Conservation (phyloP, 345 rosid species). For the Cardamine chenopodiifolia region DNA sequence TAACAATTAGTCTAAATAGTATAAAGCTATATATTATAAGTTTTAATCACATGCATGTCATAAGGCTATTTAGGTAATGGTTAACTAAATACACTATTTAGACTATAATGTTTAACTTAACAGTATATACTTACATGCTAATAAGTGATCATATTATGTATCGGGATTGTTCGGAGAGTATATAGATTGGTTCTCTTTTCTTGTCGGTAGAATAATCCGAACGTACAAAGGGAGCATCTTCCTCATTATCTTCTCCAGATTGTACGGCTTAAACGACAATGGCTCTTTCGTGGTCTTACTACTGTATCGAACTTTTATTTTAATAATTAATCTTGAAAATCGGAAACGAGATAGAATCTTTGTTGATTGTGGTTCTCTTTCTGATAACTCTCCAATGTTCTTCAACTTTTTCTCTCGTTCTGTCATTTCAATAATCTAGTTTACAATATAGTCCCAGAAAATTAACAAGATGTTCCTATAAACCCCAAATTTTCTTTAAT, state of each 20-base stretch:
- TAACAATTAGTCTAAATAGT: no score
- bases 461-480: neutral
- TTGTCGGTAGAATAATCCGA: constrained; percentile 38
- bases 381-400: constrained; percentile 27
- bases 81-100: no score
- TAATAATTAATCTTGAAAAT: neutral
- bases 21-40: no score
- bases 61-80: no score
- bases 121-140: neutral
- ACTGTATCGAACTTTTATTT: neutral
- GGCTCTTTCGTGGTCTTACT: constrained; percentile 26
- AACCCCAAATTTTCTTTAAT: neutral
- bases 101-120: neutral
- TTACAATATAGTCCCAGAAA: neutral
- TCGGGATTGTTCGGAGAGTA: constrained; percentile 15
- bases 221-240: constrained; percentile 42
- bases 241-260: constrained; percentile 14
- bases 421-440: constrained; percentile 22
- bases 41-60: no score
- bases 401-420: constrained; percentile 11
- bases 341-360: constrained; percentile 27
- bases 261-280: constrained; percentile 37
- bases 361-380: constrained; percentile 30
- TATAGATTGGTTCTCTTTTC: constrained; percentile 29
- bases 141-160: neutral